Evolutionary conservation across 148 eudicot species (phyloP).

Genomic region (Fagopyrum esculentum): DNA sequence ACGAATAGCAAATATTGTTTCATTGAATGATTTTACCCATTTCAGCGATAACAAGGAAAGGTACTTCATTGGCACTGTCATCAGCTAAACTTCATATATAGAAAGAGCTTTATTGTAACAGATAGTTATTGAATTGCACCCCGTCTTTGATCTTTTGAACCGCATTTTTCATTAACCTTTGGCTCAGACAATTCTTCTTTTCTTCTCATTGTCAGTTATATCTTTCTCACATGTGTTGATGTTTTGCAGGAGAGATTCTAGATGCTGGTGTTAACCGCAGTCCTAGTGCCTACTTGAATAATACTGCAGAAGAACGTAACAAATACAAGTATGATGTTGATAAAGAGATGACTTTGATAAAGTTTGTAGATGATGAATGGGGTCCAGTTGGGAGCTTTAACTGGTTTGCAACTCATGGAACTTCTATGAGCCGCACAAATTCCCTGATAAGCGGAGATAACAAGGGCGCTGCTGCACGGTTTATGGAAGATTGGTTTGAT

Average conservation of each 20-base stretch:
- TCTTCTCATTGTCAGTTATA: neutral
- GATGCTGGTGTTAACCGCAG: slow-evolving; percentile 90
- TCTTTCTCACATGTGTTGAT: neutral
- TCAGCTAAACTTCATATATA: neutral
- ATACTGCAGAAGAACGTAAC: slow-evolving; percentile 72
- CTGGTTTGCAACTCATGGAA: slow-evolving; percentile 99
- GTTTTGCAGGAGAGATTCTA: slow-evolving; percentile 66
- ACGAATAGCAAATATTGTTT: neutral
- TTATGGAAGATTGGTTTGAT: slow-evolving; percentile 97
- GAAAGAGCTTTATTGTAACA: neutral
- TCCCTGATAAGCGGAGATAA: slow-evolving; percentile 91
- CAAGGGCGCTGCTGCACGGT: slow-evolving; percentile 97
- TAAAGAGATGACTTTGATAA: slow-evolving; percentile 86
- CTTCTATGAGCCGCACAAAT: slow-evolving; percentile 98
- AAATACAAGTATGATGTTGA: slow-evolving; percentile 86
- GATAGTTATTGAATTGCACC: neutral
- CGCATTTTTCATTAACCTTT: neutral
- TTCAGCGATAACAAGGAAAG: neutral
- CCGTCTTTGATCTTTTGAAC: neutral
- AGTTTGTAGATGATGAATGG: slow-evolving; percentile 93
- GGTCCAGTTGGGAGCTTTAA: slow-evolving; percentile 95
- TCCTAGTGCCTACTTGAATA: slow-evolving; percentile 87
- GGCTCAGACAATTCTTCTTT: neutral
- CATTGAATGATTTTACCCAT: neutral
- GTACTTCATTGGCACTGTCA: neutral